Base-by-base conservation (phyloP, 768 basidiomycete species). In the Amanita rimosa region DNA sequence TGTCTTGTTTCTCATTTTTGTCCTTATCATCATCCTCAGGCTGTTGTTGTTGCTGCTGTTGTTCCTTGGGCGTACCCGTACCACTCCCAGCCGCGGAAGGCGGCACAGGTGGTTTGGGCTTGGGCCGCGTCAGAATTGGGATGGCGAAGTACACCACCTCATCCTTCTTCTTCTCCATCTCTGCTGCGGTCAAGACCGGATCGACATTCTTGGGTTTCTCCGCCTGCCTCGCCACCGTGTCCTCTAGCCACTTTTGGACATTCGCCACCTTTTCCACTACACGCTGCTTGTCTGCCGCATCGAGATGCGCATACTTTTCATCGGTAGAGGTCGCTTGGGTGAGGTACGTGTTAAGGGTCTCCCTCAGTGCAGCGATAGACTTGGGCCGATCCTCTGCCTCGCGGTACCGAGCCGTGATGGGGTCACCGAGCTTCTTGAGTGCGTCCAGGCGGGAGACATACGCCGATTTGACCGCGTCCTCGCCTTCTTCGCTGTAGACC, bases 401-500 rank as follows among this genome's bases (percentile, higher is more conserved):
- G 56, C 75, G 79, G 73, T 75, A 88, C 42, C 95, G 86, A 65
- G 79, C 72, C 50, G 79, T 72, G 69, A 98, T 81, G 41, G 87
- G 88, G 72, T 92, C 89, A 24, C 93, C 93, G 54, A 93, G 72
- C 39, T 67, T 76, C 67, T 94, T 91, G 64, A 96, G 81, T 3
- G 72, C 69, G 54, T 93, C 88, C 52, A 97, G 79, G 48, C 85
- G 83, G 29, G 73, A 55, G 57, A 91, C 83, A 67, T 99, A 98
- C n/a, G 85, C 87, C 0, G 91, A 95, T 68, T 98, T 99, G 60
- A 78, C 79, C 33, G 95, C 89, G 51, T 97, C 93, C 68, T 97
- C 95, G 57, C 76, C 94, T 79, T 97, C 96, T 53, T 97, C 94
- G 33, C 81, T 78, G 80, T 98, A 98, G 26, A 99, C 75, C 95